Base-by-base conservation (phyloP, 192 early-diverging fungal genomes). In the Backusella parvicylindrica region DNA sequence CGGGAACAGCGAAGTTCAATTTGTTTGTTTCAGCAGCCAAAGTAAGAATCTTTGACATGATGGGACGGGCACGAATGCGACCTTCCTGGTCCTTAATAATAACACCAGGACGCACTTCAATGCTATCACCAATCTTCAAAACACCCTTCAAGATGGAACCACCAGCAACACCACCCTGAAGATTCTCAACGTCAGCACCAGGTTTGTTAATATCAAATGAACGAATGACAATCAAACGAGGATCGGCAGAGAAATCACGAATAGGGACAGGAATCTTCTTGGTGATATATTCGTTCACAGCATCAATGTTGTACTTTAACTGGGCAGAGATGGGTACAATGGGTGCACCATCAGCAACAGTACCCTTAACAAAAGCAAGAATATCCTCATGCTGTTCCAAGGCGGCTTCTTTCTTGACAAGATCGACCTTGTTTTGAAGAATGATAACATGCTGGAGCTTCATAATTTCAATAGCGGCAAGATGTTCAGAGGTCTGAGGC, bases 391-490 rank as follows among this genome's bases (percentile, higher is more conserved):
- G 87, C 71, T 99, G 96, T 75, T 95, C 91, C 72, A 91, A 82
- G 33, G 96, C 96, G 56, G 95, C 94, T 64, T 88, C 85, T 75
- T 99, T 95, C 86, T 95, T 96, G 85, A 98, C 93, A 79, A 98
- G 82, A 84, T 99, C 98, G 26, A 99, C 92, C 84, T 99, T 99
- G 90, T 99, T 99, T 83, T 99, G 98, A 63, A 99, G 85, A 79
- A 99, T 97, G 40, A 99, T 92, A 70, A 99, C 95, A 81, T 99
- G 91, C 75, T 98, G 83, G 56, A 98, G 88, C 88, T 96, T 95
- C 98, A 99, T 99, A 72, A 98, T 98, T 82, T 98, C 96, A 76
- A 99, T 97, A 60, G 98, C 98, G 37, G 98, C 98, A 82, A 99
- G 86, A 84, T 99, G 98, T 86, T 99, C 98, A 26, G 91, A 92